phyloP scores from a whole-genome alignment of 768 basidiomycete species.

The Rossbeevera mucosa region DNA sequence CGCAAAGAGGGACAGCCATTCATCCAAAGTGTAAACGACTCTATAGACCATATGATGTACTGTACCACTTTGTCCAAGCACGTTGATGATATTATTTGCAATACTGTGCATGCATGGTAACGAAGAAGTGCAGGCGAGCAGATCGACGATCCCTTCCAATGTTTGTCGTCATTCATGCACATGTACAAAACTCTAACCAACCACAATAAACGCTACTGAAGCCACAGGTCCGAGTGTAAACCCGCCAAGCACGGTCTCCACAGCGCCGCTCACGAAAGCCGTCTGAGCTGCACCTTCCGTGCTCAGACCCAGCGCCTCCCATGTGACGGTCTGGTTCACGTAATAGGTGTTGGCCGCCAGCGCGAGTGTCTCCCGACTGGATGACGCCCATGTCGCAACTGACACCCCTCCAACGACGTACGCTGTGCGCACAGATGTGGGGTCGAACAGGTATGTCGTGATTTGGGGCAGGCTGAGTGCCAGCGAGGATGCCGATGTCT shows the following conservation, averaged over 20 bases:
- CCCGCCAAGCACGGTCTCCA: not conserved
- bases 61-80: too few relatives aligned
- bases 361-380: slow-evolving; percentile 39
- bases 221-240: slow-evolving; percentile 24
- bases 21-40: too few relatives aligned
- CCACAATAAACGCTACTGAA: slow-evolving; percentile 19
- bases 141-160: too few relatives aligned
- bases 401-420: slow-evolving; percentile 41
- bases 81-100: too few relatives aligned
- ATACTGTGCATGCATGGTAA: too few relatives aligned
- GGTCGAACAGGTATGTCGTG: slow-evolving; percentile 43
- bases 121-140: too few relatives aligned
- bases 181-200: not conserved
- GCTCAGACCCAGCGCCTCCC: slow-evolving; percentile 29
- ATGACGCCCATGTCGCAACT: slow-evolving; percentile 43
- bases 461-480: slow-evolving; percentile 44
- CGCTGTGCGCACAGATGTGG: slow-evolving; percentile 37
- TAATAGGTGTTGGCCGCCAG: slow-evolving; percentile 52
- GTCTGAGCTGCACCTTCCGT: not conserved
- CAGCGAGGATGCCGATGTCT: slow-evolving; percentile 45
- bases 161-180: too few relatives aligned
- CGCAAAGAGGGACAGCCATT: too few relatives aligned
- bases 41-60: too few relatives aligned
- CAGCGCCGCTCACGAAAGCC: slow-evolving; percentile 17
- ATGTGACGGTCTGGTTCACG: slow-evolving; percentile 29